Evolutionary conservation across 345 rosid genomes (phyloP), one percentile per base, ranked within the genome.

Genomic region (Camelina hispida): DNA sequence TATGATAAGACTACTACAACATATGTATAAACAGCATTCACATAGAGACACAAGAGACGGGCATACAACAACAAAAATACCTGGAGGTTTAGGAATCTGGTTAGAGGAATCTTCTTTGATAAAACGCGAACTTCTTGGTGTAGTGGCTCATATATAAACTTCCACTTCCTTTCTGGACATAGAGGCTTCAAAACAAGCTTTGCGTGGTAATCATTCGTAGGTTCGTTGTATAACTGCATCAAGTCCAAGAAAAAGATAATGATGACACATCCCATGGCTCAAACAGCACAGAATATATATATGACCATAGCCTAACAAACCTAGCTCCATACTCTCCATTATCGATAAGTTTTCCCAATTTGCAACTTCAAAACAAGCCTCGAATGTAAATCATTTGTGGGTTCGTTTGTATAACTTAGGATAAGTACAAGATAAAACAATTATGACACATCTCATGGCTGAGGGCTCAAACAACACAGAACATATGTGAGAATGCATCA

Each of bases 181-280:
- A 89, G 52, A 76, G 97, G 97, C 83, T 94, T 90, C 75, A 91
- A 63, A 71, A 94, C 96, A 67, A 94, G 83, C 87, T 94, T 94
- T 13, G 86, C 85, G 56, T 90, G 95, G 78, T 83, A 84, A 74
- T 91, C 97, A 81, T 94, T 94, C 50, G 69, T 68, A 17, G 97
- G 95, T 74, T 88, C 95, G 80, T 94, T 94, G 71, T 80, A 90
- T 72, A 91, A 85, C 96, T 94, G 85, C 35, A 51, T 34, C 13
- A 60, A 52, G 3, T 58, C 34, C 23, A 52, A 28, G 9, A n/a
- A 9, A 17, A 15, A 30, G 9, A 52, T 9, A 48, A 16, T 34
- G 18, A 18, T 13, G 18, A 2, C 34, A 44, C 25, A 65, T 65
- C 17, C 17, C 30, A 30, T 15, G 12, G 16, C 44, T 65, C 12